Evolutionary conservation across 345 rosid species (phyloP).

Genomic region (Excoecaria agallocha): DNA sequence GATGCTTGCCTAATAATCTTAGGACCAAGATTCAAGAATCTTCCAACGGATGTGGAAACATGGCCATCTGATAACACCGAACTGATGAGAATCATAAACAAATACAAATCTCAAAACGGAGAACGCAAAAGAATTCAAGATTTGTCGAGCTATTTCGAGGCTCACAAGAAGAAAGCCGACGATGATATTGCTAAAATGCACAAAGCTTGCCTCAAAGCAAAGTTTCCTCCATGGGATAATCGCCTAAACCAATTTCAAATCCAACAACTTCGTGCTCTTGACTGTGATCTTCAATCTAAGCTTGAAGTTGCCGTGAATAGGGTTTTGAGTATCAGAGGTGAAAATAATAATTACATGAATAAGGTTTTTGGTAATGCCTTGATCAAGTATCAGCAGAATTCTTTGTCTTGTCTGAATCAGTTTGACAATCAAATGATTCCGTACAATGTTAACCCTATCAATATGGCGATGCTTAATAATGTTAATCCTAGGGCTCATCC

Average conservation of each 20-base stretch:
- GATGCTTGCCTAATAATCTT: slow-evolving; percentile 34
- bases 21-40: slow-evolving; percentile 1
- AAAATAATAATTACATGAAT: neutral
- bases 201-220: slow-evolving; percentile 19
- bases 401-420: neutral
- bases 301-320: slow-evolving; percentile 17
- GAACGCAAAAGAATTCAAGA: slow-evolving; percentile 23
- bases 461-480: neutral
- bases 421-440: slow-evolving; percentile 11
- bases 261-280: slow-evolving; percentile 15
- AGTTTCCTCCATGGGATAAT: slow-evolving; percentile 20
- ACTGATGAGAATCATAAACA: slow-evolving; percentile 20
- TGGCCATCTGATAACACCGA: slow-evolving; percentile 26
- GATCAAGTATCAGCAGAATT: neutral
- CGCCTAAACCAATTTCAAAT: slow-evolving; percentile 9
- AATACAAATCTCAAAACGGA: neutral
- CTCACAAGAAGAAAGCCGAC: slow-evolving; percentile 21
- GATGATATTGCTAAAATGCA: slow-evolving; percentile 21
- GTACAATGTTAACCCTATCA: neutral
- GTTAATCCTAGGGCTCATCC: neutral
- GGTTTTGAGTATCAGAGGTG: slow-evolving; percentile 10
- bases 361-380: neutral
- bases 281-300: slow-evolving; percentile 1
- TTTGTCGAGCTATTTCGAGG: slow-evolving; percentile 20
- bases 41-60: slow-evolving; percentile 2